phyloP scores from a whole-genome alignment of 176 grass and related monocot species.

The Triticum turgidum region DNA sequence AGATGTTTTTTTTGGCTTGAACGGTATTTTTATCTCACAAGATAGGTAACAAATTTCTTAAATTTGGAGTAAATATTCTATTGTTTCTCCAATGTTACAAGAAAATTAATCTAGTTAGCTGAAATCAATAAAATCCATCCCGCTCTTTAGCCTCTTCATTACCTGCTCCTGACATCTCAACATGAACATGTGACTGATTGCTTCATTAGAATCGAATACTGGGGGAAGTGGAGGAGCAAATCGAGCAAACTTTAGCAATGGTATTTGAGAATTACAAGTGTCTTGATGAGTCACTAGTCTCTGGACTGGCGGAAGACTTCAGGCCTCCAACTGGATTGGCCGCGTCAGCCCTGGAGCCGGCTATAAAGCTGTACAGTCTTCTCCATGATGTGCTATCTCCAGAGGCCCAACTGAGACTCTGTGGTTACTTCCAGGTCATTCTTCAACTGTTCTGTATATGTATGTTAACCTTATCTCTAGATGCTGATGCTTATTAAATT shows the following conservation, averaged over 20 bases:
- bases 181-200: constrained; percentile 10
- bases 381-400: constrained; percentile 92
- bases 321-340: constrained; percentile 75
- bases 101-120: constrained; percentile 19
- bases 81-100: not conserved
- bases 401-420: constrained; percentile 92
- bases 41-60: not conserved
- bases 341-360: constrained; percentile 72
- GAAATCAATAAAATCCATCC: constrained; percentile 8
- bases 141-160: constrained; percentile 11
- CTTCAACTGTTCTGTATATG: constrained; percentile 15
- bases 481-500: constrained; percentile 14
- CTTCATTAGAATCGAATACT: constrained; percentile 86
- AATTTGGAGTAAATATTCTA: not conserved
- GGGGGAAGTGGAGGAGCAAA: constrained; percentile 89
- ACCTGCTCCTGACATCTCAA: constrained; percentile 22
- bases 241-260: constrained; percentile 79
- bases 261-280: constrained; percentile 98
- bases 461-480: constrained; percentile 10
- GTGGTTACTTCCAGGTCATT: constrained; percentile 93
- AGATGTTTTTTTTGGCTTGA: not conserved
- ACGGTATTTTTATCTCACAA: not conserved
- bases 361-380: constrained; percentile 91
- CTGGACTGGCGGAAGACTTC: constrained; percentile 78
- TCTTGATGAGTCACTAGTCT: constrained; percentile 71